Evolutionary conservation across 2,329 filamentous ascomycete genomes (phyloP).

Genomic region (Colletotrichum karsti): DNA sequence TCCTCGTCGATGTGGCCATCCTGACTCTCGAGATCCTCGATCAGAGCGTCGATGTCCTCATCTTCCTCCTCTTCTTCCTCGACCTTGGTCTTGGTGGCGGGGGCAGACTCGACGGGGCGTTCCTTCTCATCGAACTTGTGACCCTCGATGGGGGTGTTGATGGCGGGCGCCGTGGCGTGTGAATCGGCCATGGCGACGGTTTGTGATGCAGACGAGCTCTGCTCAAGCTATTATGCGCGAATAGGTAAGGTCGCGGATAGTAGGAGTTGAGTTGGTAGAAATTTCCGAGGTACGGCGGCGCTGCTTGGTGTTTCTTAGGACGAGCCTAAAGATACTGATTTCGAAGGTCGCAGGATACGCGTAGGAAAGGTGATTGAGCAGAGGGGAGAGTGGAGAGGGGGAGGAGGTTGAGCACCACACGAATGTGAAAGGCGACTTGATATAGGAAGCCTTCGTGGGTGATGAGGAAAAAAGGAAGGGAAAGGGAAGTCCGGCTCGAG

Average conservation of each 20-base stretch:
- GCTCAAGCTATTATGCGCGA: conserved; percentile 28
- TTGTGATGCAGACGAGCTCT: conserved; percentile 28
- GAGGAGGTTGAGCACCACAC: conserved; percentile 30
- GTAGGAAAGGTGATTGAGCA: conserved; percentile 24
- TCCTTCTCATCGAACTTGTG: conserved; percentile 73
- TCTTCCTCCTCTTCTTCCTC: conserved; percentile 76
- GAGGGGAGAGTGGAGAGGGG: conserved; percentile 26
- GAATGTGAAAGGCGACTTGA: conserved; percentile 31
- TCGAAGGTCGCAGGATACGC: conserved; percentile 27
- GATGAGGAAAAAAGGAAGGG: conserved; percentile 31
- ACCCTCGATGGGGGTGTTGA: conserved; percentile 72
- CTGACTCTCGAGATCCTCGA: conserved; percentile 85
- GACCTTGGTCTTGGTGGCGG: conserved; percentile 49
- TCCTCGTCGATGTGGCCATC: conserved; percentile 76
- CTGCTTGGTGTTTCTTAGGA: conserved; percentile 24
- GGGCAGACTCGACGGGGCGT: conserved; percentile 43
- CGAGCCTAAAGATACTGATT: conserved; percentile 30
- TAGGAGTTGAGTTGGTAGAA: conserved; percentile 13
- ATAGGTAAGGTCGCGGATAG: conserved; percentile 18
- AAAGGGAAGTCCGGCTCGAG: background rate
- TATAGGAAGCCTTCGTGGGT: conserved; percentile 33
- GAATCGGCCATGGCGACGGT: conserved; percentile 61
- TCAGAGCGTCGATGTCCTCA: conserved; percentile 86
- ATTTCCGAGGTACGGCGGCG: conserved; percentile 11
- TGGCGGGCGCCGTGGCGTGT: conserved; percentile 61